These are phyloP conservation scores for Hypoxylon sp. DNA, from an alignment of 2,329 filamentous ascomycete species.

Conservation along the genomic window DNA sequence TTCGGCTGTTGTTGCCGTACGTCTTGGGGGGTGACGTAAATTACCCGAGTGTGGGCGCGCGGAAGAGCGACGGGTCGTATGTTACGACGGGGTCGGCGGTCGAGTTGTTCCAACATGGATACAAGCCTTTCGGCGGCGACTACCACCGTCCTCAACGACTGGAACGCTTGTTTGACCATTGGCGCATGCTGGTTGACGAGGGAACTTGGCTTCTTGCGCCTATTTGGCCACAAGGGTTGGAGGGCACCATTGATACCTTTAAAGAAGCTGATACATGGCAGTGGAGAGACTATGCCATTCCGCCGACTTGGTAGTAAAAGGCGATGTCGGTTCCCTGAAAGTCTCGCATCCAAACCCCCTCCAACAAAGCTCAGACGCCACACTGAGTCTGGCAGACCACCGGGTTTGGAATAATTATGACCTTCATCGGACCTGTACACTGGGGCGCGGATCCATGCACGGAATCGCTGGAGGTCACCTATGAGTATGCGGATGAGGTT, in stretches of 20 bases:
- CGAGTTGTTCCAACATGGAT: slow-evolving; percentile 55
- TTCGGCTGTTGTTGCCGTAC: slow-evolving; percentile 50
- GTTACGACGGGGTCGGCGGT: slow-evolving; percentile 38
- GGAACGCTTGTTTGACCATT: slow-evolving; percentile 50
- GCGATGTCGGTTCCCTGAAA: background rate
- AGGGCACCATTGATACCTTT: slow-evolving; percentile 52
- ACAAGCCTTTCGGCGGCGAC: slow-evolving; percentile 54
- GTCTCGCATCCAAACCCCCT: background rate
- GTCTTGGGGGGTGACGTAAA: slow-evolving; percentile 25
- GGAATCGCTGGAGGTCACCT: too few relatives aligned
- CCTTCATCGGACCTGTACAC: background rate
- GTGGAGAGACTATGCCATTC: slow-evolving; percentile 45
- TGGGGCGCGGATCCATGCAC: background rate
- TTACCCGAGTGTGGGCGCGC: slow-evolving; percentile 38
- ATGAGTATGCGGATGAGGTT: too few relatives aligned
- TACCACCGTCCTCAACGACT: slow-evolving; percentile 49
- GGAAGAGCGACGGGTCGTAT: slow-evolving; percentile 51
- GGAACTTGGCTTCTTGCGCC: slow-evolving; percentile 45
- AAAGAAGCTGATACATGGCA: slow-evolving; percentile 46
- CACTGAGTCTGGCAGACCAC: background rate
- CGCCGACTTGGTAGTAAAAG: slow-evolving; percentile 41
- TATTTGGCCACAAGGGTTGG: slow-evolving; percentile 49
- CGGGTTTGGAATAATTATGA: background rate
- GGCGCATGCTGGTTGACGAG: slow-evolving; percentile 48
- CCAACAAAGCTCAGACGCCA: background rate